Base-by-base conservation (phyloP, 352 stramenopile genomes). In the Globisporangium polare region DNA sequence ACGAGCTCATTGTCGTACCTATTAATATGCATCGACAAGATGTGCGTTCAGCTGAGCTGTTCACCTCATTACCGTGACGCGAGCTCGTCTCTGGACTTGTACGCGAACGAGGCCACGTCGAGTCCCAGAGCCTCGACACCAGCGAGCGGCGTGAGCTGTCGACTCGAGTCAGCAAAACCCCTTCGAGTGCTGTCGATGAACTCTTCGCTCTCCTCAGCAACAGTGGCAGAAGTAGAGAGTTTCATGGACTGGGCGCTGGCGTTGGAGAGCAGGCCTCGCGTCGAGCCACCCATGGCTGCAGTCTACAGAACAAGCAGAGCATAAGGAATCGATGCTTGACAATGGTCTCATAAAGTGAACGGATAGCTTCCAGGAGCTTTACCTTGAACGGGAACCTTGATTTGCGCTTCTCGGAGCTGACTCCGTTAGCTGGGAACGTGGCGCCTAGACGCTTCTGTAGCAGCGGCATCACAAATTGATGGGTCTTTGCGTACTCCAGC, bases 31-130 rank as follows among this genome's bases (percentile, higher is more conserved):
- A 22, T 20, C 41, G 9, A n/a, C 12, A 5, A 5, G 22, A 42
- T 42, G 12, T 10, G 17, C 9, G 29, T 53, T 6, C 2, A 29
- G 13, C 29, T 61, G 20, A 53, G 37, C 20, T 24, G 29, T 3
- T 26, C 2, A 5, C 18, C 9, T 12, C 41, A n/a, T 22, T 62
- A 65, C 8, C 45, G 29, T 15, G 62, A 68, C 31, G 35, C 37
- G 24, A 62, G 31, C 22, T 62, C 45, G 22, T 63, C 67, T 24
- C 68, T 62, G 6, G 58, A 57, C 65, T 61, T 78, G 67, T 89
- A 90, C 22, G 63, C 57, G 52, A 88, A 90, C 10, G 74, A 74
- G 8, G 69, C 72, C 51, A 91, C 67, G 57, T 87, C 76, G 24
- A 91, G 60, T 5, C 82, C 80, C 12, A 91, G 73, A 18, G 66